Base-by-base conservation (phyloP, 805 yeast genomes). In the Candida schatavii region DNA sequence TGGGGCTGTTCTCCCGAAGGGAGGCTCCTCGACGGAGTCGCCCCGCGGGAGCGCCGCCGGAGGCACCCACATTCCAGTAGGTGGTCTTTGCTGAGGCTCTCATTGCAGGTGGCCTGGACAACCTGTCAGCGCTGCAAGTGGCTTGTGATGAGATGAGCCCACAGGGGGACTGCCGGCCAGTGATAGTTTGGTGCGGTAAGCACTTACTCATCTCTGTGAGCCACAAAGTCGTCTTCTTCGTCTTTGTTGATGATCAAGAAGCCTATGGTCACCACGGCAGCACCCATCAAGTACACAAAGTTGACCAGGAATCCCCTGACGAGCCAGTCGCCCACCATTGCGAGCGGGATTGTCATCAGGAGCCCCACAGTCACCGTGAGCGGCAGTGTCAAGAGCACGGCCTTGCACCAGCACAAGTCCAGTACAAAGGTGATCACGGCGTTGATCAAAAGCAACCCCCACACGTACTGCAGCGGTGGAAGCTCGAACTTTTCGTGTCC, bases 351-450 rank as follows among this genome's bases (percentile, higher is more conserved):
- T 0, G 98, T 91, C 45, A 90, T 78, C 17, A 96, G 84, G 23
- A 93, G 70, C 0, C 99, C 99, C 9, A 93, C 95, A 0, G 99
- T 93, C 2, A 91, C 98, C 0, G 96, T 90, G 49, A 93, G 70
- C 2, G 99, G 99, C 34, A 93, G 84, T 0, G 99, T 93, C 55
- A 93, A 68, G 25, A 93, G 73, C 79, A 90, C 93, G 0, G 98
- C 95, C 48, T 88, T 80, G 26, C 96, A 96, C 99, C 99, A 93
- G 55, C 95, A 81, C 52, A 84, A 89, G 59, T 93, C 99, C 30
- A 95, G 84, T 13, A 90, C 63, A 50, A 93, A 83, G 0, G 97
- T 88, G 32, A 88, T 80, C 27, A 78, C 55, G 44, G 90, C 85
- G 60, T 93, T 93, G 36, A 79, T 46, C 0, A 75, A 39, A 5